These are phyloP conservation scores for Vigna nakashimae DNA, from an alignment of 306 rosid species.

Conservation along the genomic window DNA sequence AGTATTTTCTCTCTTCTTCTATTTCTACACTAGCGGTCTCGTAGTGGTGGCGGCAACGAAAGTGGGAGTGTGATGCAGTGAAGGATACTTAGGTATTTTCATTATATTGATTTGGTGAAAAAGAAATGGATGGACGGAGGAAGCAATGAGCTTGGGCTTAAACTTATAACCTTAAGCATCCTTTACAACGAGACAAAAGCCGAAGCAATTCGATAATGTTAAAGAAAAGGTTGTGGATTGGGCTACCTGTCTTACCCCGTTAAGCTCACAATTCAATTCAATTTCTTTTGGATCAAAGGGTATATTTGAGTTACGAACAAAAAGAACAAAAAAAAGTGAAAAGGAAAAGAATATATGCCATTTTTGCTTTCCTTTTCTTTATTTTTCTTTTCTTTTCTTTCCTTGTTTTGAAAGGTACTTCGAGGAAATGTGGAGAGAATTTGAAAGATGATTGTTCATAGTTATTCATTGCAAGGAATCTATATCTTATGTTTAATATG, in stretches of 20 bases:
- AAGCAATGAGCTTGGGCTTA: too few species aligned
- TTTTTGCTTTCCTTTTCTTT: not conserved
- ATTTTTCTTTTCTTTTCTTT: not conserved
- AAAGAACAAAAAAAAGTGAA: slow-evolving; percentile 31
- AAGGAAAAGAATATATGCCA: slow-evolving; percentile 42
- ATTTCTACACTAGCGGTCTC: too few species aligned
- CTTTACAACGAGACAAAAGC: not conserved
- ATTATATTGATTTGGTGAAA: too few species aligned
- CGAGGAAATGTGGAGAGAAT: not conserved
- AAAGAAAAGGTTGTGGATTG: slow-evolving; percentile 10
- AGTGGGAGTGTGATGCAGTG: too few species aligned
- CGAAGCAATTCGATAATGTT: not conserved
- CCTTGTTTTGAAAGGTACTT: not conserved
- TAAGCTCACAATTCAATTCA: slow-evolving; percentile 38
- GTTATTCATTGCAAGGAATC: slow-evolving; percentile 1
- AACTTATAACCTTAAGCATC: not conserved
- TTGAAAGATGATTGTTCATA: slow-evolving; percentile 7
- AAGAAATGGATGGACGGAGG: too few species aligned
- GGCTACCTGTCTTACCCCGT: slow-evolving; percentile 30
- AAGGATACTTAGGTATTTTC: too few species aligned
- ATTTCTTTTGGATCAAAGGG: slow-evolving; percentile 33
- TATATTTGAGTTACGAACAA: slow-evolving; percentile 2
- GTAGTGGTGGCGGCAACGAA: too few species aligned
- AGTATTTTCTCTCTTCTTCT: too few species aligned
- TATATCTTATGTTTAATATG: slow-evolving; percentile 3